Base-by-base conservation (phyloP, 148 eudicot genomes). In the Persicaria maculosa region DNA sequence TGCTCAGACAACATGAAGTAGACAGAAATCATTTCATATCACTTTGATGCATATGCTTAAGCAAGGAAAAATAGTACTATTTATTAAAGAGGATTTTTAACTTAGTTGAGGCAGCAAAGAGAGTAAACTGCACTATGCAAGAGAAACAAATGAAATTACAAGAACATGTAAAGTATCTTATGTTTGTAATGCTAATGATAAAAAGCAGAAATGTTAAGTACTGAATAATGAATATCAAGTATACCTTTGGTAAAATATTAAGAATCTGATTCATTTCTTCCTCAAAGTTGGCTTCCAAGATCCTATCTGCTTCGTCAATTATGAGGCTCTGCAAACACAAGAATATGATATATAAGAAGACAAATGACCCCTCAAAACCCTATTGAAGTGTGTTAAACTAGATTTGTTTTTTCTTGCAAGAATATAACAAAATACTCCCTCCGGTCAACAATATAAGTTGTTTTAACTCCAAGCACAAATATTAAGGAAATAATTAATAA, bases 221-320 rank as follows among this genome's bases (percentile, higher is more conserved):
- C 2, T 8, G 6, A 1, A 8, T 68, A 69, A 50, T 15, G 10
- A 5, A 69, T 68, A 77, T 62, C 71, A 71, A 59, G 14, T 46
- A 44, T 59, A 89, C 99, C 99, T 89, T 96, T 3, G 99, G 99
- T 68, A 96, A 78, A 80, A 92, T 79, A 62, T 83, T 92, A 61
- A 92, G 84, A 65, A 96, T 92, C 74, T 96, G 89, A 83, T 83
- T 86, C 97, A 96, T 88, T 73, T 96, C 99, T 74, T 90, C 97
- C 80, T 92, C 97, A 81, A 96, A 96, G 76, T 96, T 96, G 36
- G 89, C 87, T 85, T 96, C 97, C 86, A 96, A 74, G 47, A 96
- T 91, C 79, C 99, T 80, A 77, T 96, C 99, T 74, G 97, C 99
- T 86, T 96, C 99, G 85, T 96, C 99, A 78, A 96, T 87, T n/a